A percentile compares a stretch with the other conserved stretches of the same genome.
These are phyloP conservation scores for Citrus unshiu DNA, from an alignment of 345 rosid species.

Conservation along the genomic window DNA sequence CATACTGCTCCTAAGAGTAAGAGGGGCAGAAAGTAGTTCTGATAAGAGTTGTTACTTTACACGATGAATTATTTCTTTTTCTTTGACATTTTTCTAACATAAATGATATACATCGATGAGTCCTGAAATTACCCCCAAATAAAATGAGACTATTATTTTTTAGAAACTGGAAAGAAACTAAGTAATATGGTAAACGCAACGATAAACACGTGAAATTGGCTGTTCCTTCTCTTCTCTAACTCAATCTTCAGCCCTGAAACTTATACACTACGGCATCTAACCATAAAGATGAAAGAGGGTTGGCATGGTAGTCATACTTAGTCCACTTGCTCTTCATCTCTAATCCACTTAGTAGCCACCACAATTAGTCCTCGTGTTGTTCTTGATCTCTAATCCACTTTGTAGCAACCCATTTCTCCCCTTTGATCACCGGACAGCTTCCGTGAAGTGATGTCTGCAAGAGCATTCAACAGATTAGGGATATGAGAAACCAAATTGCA, in stretches of 20 bases:
- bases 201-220: neutral
- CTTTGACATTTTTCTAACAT: neutral
- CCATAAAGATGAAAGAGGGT: neutral
- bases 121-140: neutral
- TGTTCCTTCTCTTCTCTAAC: neutral
- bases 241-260: neutral
- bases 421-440: constrained; percentile 74
- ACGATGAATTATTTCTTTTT: neutral
- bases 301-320: neutral
- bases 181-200: neutral
- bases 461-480: neutral
- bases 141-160: neutral
- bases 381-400: constrained; percentile 84
- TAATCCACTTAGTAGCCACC: no score
- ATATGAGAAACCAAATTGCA: neutral
- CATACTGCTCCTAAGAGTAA: neutral
- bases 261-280: neutral
- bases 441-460: constrained; percentile 85
- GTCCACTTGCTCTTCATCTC: no score
- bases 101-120: neutral
- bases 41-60: neutral
- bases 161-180: neutral
- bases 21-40: no score
- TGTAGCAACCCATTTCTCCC: constrained; percentile 91
- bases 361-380: constrained; percentile 11